These are phyloP conservation scores for Trapa incisa DNA, from an alignment of 345 rosid species.

Conservation along the genomic window DNA sequence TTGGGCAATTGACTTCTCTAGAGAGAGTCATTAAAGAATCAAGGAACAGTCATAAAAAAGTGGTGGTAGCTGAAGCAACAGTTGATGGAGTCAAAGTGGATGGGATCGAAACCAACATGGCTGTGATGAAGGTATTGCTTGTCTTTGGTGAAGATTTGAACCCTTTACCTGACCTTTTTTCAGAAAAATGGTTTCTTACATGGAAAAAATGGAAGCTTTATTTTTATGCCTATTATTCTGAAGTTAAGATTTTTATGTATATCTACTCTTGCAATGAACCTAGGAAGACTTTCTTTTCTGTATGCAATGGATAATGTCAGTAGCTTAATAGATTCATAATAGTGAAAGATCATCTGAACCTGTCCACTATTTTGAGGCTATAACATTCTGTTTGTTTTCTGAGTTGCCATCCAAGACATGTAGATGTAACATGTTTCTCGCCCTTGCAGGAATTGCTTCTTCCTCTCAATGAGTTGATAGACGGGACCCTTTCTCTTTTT, in stretches of 20 bases:
- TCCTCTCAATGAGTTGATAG: slow-evolving; percentile 41
- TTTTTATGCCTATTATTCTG: too few relatives aligned
- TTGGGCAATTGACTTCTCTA: slow-evolving; percentile 69
- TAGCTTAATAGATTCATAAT: not conserved
- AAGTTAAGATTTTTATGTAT: not conserved
- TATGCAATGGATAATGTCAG: not conserved
- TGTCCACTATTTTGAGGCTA: not conserved
- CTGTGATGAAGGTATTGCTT: slow-evolving; percentile 81
- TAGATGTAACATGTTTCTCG: not conserved
- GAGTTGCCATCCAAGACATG: not conserved
- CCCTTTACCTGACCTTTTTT: too few relatives aligned
- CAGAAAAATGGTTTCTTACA: slow-evolving; percentile 8
- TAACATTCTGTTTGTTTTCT: not conserved
- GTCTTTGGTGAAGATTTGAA: too few relatives aligned
- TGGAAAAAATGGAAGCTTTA: slow-evolving; percentile 93
- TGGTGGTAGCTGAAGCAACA: slow-evolving; percentile 68
- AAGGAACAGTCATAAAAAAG: slow-evolving; percentile 61
- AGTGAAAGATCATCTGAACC: not conserved
- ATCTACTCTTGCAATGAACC: not conserved
- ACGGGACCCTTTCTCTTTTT: slow-evolving; percentile 39
- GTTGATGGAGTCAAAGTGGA: slow-evolving; percentile 84
- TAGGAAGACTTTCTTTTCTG: not conserved
- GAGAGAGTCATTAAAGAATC: slow-evolving; percentile 76
- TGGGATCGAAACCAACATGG: slow-evolving; percentile 88
- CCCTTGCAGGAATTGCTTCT: slow-evolving; percentile 59